phyloP scores from a whole-genome alignment of 1,284 basidiomycete genomes.

The Ganoderma resinaceum region DNA sequence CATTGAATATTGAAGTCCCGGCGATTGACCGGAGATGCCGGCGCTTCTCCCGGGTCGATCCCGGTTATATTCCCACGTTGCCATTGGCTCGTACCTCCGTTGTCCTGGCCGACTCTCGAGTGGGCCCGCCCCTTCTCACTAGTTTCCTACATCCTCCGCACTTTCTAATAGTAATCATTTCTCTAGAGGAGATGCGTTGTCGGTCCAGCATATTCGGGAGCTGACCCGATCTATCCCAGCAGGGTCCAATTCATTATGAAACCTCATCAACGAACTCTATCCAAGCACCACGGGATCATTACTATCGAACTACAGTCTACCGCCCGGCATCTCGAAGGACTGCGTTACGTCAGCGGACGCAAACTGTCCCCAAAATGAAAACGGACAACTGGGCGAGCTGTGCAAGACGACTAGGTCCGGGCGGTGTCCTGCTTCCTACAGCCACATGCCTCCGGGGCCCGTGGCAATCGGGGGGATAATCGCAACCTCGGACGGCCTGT shows the following conservation, averaged over 20 bases:
- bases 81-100: background rate
- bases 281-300: background rate
- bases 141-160: background rate
- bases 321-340: background rate
- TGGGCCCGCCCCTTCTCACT: background rate
- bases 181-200: background rate
- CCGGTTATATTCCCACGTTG: background rate
- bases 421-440: background rate
- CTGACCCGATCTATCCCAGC: background rate
- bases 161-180: background rate
- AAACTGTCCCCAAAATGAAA: background rate
- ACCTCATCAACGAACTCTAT: background rate
- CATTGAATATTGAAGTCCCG: too few relatives aligned
- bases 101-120: background rate
- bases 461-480: background rate
- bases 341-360: background rate
- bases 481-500: background rate
- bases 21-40: background rate
- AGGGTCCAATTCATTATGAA: background rate
- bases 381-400: background rate
- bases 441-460: slow-evolving; percentile 3
- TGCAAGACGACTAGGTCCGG: slow-evolving; percentile 1
- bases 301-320: too few relatives aligned
- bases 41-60: background rate
- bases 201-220: background rate